phyloP scores from a whole-genome alignment of 805 yeast genomes.

The Myxozyma melibiosi region DNA sequence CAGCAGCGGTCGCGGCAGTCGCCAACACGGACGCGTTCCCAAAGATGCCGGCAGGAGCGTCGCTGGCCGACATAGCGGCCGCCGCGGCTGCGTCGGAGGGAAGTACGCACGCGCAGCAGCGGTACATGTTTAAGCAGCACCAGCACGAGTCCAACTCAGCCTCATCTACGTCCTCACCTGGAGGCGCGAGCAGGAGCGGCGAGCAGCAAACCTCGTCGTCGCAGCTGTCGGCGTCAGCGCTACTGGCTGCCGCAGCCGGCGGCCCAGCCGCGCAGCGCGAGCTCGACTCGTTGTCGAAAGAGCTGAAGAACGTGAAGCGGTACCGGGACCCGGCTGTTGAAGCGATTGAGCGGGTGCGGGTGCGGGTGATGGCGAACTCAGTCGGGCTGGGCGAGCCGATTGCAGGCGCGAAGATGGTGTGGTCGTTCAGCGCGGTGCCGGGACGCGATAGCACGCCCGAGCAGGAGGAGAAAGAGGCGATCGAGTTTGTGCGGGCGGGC shows the following conservation, averaged over 20 bases:
- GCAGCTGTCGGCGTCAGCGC: too few relatives aligned
- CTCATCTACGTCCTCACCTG: not conserved
- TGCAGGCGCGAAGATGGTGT: conserved; percentile 1
- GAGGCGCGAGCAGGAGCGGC: not conserved
- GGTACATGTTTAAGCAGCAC: conserved; percentile 15
- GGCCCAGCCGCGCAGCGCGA: conserved; percentile 23
- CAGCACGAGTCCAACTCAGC: not conserved
- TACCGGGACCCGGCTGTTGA: conserved; percentile 31
- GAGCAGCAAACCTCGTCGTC: too few relatives aligned
- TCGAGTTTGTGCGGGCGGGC: not conserved
- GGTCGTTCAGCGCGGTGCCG: conserved; percentile 10
- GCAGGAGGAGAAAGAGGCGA: conserved; percentile 1
- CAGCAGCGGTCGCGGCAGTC: conserved; percentile 32
- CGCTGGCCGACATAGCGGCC: conserved; percentile 28
- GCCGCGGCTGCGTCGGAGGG: conserved; percentile 27
- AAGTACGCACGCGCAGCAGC: conserved; percentile 19
- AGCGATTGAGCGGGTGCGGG: conserved; percentile 28
- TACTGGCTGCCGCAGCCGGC: conserved; percentile 23
- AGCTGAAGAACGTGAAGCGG: conserved; percentile 30
- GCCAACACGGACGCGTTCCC: conserved; percentile 15
- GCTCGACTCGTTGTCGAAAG: conserved; percentile 27
- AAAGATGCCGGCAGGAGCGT: conserved; percentile 17
- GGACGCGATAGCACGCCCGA: not conserved
- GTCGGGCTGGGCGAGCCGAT: conserved; percentile 8
- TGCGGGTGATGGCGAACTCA: conserved; percentile 2